A percentile compares a stretch with the other conserved stretches of the same genome.
These are phyloP conservation scores for Cryptococcus jaspeensis DNA, from an alignment of 1,284 basidiomycete genomes.

Conservation along the genomic window DNA sequence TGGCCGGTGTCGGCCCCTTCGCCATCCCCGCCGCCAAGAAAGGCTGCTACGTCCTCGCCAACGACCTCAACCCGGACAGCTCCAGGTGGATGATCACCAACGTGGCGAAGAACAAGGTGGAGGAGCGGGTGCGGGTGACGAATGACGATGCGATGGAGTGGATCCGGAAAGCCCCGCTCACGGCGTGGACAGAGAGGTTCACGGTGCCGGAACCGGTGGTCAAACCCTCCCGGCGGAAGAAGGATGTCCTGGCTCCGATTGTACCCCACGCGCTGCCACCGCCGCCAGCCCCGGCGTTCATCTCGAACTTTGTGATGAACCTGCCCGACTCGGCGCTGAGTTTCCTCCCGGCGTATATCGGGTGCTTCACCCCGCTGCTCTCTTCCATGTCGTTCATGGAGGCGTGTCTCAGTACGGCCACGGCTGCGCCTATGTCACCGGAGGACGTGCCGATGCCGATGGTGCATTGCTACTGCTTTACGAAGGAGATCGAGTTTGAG, in stretches of 20 bases:
- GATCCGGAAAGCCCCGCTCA: constrained; percentile 62
- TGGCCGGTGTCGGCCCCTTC: constrained; percentile 98
- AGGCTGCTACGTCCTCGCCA: constrained; percentile 82
- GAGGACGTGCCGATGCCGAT: constrained; percentile 65
- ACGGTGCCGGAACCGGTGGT: constrained; percentile 26
- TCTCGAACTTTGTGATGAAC: constrained; percentile 95
- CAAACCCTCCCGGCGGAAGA: not conserved
- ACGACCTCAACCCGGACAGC: constrained; percentile 91
- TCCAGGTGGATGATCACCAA: constrained; percentile 76
- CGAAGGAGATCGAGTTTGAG: constrained; percentile 72
- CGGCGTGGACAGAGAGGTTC: constrained; percentile 66
- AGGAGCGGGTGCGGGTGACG: constrained; percentile 63
- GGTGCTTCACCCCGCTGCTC: constrained; percentile 56
- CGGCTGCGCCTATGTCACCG: not conserved
- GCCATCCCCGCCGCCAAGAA: constrained; percentile 89
- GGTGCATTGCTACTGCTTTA: constrained; percentile 97
- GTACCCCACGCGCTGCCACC: not conserved
- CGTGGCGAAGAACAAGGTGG: constrained; percentile 69
- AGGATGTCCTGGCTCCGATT: not conserved
- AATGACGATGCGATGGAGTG: constrained; percentile 84
- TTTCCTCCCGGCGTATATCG: constrained; percentile 85
- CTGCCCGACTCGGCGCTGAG: constrained; percentile 86
- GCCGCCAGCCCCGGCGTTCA: constrained; percentile 50
- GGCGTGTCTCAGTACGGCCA: constrained; percentile 8
- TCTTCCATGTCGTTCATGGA: constrained; percentile 21